Evolutionary conservation across 768 basidiomycete species (phyloP).

Genomic region (Infundibulicybe gibba): DNA sequence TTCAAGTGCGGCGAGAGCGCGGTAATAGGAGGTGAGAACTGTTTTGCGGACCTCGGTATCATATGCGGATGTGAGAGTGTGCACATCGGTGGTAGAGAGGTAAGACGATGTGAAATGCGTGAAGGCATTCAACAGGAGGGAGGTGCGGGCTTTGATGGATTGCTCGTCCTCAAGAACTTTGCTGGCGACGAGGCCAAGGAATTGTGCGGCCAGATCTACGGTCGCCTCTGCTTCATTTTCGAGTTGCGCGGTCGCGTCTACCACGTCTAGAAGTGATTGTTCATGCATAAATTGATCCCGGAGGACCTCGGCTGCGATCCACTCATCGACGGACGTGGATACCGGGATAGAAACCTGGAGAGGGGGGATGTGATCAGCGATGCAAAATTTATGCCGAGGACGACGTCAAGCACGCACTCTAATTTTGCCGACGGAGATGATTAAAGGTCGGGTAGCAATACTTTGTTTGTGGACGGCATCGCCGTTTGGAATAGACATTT

Average conservation of each 20-base stretch:
- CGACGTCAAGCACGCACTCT: slow-evolving; percentile 36
- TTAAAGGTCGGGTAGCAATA: slow-evolving; percentile 47
- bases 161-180: slow-evolving; percentile 55
- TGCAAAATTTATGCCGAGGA: slow-evolving; percentile 5
- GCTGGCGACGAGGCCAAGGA: slow-evolving; percentile 73
- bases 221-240: slow-evolving; percentile 61
- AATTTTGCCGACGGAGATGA: slow-evolving; percentile 43
- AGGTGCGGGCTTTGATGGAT: slow-evolving; percentile 47
- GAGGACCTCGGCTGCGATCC: slow-evolving; percentile 91
- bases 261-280: slow-evolving; percentile 53
- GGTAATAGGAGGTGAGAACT: slow-evolving; percentile 78
- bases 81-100: slow-evolving; percentile 73
- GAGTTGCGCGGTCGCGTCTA: slow-evolving; percentile 47
- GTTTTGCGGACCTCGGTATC: slow-evolving; percentile 73
- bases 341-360: slow-evolving; percentile 82
- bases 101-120: slow-evolving; percentile 75
- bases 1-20: slow-evolving; percentile 69
- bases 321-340: slow-evolving; percentile 74
- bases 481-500: slow-evolving; percentile 39
- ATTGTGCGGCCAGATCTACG: slow-evolving; percentile 78
- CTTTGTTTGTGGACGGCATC: slow-evolving; percentile 24
- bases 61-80: slow-evolving; percentile 73
- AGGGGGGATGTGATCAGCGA: slow-evolving; percentile 5
- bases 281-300: slow-evolving; percentile 82
- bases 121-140: slow-evolving; percentile 72